A percentile compares a stretch with the other conserved stretches of the same genome.
phyloP scores from a whole-genome alignment of 75 land plant species.

The Ceratopteris richardii region DNA sequence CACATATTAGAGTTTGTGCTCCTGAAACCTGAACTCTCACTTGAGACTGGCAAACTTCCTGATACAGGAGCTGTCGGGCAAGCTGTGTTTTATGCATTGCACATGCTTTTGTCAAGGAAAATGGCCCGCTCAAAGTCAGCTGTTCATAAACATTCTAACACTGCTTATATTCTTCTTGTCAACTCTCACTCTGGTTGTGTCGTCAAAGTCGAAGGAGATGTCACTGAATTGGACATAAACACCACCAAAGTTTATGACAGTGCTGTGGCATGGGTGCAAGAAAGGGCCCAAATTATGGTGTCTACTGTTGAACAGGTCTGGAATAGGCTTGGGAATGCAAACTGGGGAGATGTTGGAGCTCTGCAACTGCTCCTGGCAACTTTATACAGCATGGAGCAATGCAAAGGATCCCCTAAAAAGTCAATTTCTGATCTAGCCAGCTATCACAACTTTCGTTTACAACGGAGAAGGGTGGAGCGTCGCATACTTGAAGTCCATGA shows the following conservation, averaged over 20 bases:
- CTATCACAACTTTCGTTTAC: slow-evolving; percentile 46
- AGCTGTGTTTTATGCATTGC: slow-evolving; percentile 65
- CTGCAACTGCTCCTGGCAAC: slow-evolving; percentile 39
- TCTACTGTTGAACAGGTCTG: slow-evolving; percentile 41
- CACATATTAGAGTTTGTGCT: slow-evolving; percentile 55
- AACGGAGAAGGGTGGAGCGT: slow-evolving; percentile 51
- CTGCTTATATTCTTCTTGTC: slow-evolving; percentile 49
- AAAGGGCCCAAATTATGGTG: slow-evolving; percentile 38
- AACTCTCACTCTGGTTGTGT: slow-evolving; percentile 63
- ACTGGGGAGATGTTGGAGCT: slow-evolving; percentile 47
- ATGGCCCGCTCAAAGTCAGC: slow-evolving; percentile 24
- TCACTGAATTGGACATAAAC: slow-evolving; percentile 44
- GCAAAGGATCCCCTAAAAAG: slow-evolving; percentile 50
- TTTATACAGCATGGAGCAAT: slow-evolving; percentile 58
- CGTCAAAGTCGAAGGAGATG: slow-evolving; percentile 52
- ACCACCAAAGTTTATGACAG: slow-evolving; percentile 33
- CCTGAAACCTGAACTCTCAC: slow-evolving; percentile 34
- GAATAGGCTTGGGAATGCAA: slow-evolving; percentile 47
- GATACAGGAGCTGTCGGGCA: slow-evolving; percentile 39
- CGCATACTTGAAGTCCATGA: slow-evolving; percentile 32
- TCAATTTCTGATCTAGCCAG: slow-evolving; percentile 59
- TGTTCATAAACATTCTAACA: slow-evolving; percentile 24
- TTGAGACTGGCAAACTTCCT: slow-evolving; percentile 30
- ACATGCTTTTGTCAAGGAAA: slow-evolving; percentile 53
- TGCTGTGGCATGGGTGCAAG: slow-evolving; percentile 53